Evolutionary conservation across 2,329 filamentous ascomycete genomes (phyloP), one percentile per base, ranked within the genome.

Genomic region (Diaporthe amygdali): DNA sequence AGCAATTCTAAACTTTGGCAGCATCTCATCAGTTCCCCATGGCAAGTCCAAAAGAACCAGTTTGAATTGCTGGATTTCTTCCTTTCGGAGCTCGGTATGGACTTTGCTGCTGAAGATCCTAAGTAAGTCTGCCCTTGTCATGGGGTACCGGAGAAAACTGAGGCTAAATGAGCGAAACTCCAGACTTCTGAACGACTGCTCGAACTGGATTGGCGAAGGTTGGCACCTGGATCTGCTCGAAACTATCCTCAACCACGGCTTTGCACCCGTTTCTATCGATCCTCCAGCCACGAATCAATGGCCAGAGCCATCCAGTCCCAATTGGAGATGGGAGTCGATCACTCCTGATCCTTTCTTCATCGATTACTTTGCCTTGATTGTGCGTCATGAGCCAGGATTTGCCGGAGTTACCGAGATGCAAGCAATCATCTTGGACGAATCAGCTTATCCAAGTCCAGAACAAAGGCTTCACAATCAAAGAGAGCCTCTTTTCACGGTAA

Each of bases 321-420:
- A 56, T 5, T 56, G 54, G 54, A 56, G 7, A 4, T 14, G 12
- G 2, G 54, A 56, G 22, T 4, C 8, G 12, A 2, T 9, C 0
- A 41, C 54, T 9, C n/a, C 12, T 27, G 54, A 56, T 41, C 54
- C 54, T 56, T 56, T 56, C 34, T 56, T 39, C 20, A 2, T 56
- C 8, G 34, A 56, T 0, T 56, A 56, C 14, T 56, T 56, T 10
- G 34, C 34, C 12, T 17, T 7, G 12, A 39, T 56, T 1, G 4
- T 56, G 22, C 2, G 3, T 6, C n/a, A 25, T 39, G 34, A 56
- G 54, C 32, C 54, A 9, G 20, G 27, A 5, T 56, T 56, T 34
- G 6, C n/a, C 3, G 54, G 54, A 20, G 54, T 56, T 14, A 56
- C 54, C 2, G 54, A 25, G 32, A 12, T 56, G 7, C 54, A 56